Base-by-base conservation (phyloP, 345 rosid species). In the Boechera divaricarpa region DNA sequence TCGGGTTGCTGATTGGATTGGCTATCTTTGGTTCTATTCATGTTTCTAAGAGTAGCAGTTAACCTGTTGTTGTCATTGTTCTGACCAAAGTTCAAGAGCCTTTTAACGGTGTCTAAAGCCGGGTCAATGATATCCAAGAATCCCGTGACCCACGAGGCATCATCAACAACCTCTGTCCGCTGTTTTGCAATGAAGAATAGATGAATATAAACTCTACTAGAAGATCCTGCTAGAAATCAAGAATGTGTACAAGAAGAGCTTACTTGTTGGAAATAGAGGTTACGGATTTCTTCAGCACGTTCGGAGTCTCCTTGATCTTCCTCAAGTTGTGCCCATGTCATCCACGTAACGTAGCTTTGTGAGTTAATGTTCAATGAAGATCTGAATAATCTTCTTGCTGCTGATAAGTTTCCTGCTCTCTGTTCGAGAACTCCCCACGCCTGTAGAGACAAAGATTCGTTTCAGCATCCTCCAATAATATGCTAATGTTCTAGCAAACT, bases 391-490 rank as follows among this genome's bases (percentile, higher is more conserved):
- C 98, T 85, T 65, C 99, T 84, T 21, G 98, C 97, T 21, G 93
- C 88, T 10, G 98, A 90, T 32, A 90, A 45, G 77, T 95, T 95
- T 48, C 99, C 96, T 45, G 72, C 87, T 86, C 94, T 90, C 63
- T 95, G 91, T 79, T 95, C 99, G 66, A 95, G 75, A 80, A 92
- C 98, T 73, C 99, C 99, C 98, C 98, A 95, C 29, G 97, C 98
- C 98, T 95, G 83, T 64, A 57, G 53, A 45, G 4, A 36, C n/a
- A 48, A 4, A 39, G 3, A 8, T 0, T 32, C 51, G n/a, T 44
- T 59, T 63, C 47, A 56, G 21, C 63, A 29, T 54, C 47, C 56
- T 54, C 59, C 45, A 48, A 45, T 42, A 24, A 3, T 15, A 31
- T 4, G 33, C 11, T 28, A 31, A 16, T 31, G 35, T 11, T 42